phyloP scores from a whole-genome alignment of 169 alveolate species.

The Plasmodium cynomolgi region DNA sequence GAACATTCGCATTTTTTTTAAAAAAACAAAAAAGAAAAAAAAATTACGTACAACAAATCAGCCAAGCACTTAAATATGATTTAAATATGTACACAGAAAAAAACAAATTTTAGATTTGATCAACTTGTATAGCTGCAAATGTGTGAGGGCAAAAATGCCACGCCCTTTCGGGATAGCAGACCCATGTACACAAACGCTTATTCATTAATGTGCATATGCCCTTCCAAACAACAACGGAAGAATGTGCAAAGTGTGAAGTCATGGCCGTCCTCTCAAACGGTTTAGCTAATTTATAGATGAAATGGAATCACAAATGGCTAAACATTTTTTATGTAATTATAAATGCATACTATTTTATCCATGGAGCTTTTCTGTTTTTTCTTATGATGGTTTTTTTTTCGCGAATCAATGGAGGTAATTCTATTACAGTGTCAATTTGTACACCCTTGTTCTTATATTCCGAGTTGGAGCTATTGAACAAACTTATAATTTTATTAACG shows the following conservation, averaged over 20 bases:
- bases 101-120: background rate
- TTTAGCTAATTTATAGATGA: background rate
- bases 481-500: slow-evolving; percentile 54
- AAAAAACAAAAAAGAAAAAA: background rate
- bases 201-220: background rate
- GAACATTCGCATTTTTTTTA: background rate
- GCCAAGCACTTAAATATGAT: background rate
- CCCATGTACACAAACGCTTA: background rate
- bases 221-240: background rate
- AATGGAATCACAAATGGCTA: background rate
- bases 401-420: slow-evolving; percentile 37
- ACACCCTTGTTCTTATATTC: slow-evolving; percentile 49
- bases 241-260: background rate
- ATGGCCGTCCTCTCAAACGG: background rate
- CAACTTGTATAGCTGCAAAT: background rate
- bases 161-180: background rate
- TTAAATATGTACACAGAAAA: background rate
- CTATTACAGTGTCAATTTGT: slow-evolving; percentile 48
- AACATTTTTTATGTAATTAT: slow-evolving; percentile 1
- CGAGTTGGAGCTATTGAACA: slow-evolving; percentile 53
- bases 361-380: slow-evolving; percentile 45
- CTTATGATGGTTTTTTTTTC: slow-evolving; percentile 48
- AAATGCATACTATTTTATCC: slow-evolving; percentile 61
- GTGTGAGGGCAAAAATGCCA: background rate
- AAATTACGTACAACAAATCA: background rate